These are phyloP conservation scores for Starmerella sp. DNA, from an alignment of 805 yeast genomes.

Conservation along the genomic window DNA sequence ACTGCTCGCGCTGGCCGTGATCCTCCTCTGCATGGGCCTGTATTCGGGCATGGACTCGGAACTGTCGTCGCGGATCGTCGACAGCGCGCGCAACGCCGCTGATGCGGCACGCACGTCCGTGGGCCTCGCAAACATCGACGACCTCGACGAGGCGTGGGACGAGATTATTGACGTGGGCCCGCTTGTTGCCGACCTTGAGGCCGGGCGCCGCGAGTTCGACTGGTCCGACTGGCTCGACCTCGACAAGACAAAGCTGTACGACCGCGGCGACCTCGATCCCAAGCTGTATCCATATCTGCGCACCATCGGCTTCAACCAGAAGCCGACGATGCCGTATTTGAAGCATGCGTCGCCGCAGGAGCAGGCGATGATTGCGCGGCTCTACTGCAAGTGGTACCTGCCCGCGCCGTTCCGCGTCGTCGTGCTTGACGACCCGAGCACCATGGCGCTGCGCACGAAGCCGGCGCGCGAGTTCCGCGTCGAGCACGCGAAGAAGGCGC, in stretches of 20 bases:
- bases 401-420: slow-evolving; percentile 18
- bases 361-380: slow-evolving; percentile 19
- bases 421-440: not conserved
- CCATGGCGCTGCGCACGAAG: not conserved
- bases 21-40: not conserved
- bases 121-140: not conserved
- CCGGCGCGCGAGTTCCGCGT: slow-evolving; percentile 8
- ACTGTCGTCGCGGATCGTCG: not conserved
- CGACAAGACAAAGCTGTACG: slow-evolving; percentile 10
- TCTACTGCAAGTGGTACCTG: slow-evolving; percentile 14
- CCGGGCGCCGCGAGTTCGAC: slow-evolving; percentile 16
- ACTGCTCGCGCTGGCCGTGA: not conserved
- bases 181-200: slow-evolving; percentile 3
- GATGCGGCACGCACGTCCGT: not conserved
- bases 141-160: slow-evolving; percentile 7
- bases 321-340: slow-evolving; percentile 9
- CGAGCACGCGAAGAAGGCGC: not conserved
- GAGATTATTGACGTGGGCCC: slow-evolving; percentile 6
- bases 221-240: slow-evolving; percentile 28
- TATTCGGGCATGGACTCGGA: not conserved
- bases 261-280: slow-evolving; percentile 9
- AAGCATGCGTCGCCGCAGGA: slow-evolving; percentile 12
- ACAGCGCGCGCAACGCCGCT: not conserved
- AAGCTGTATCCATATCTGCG: slow-evolving; percentile 14
- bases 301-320: not conserved